Evolutionary conservation across 495 filamentous ascomycete species (phyloP).

Genomic region (Schizothecium vesticola): DNA sequence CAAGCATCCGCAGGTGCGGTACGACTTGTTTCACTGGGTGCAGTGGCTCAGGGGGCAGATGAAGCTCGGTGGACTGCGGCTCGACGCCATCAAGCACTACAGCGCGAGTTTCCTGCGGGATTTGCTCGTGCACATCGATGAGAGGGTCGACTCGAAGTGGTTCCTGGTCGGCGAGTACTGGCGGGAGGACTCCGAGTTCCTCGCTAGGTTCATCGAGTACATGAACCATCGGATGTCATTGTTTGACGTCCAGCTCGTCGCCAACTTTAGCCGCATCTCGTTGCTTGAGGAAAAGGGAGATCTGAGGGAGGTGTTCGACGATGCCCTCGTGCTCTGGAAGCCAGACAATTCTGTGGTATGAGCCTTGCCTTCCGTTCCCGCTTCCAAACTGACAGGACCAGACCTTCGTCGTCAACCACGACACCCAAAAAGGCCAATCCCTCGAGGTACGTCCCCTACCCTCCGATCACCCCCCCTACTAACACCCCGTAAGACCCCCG

Average conservation of each 20-base stretch:
- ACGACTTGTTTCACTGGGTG: constrained; percentile 62
- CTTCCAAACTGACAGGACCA: background rate
- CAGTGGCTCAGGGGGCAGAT: constrained; percentile 58
- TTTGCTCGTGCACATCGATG: constrained; percentile 39
- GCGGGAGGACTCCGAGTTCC: constrained; percentile 51
- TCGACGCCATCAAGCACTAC: constrained; percentile 75
- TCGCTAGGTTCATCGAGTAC: constrained; percentile 53
- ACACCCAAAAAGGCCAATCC: constrained; percentile 36
- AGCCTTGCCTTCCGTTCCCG: background rate
- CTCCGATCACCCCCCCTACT: background rate
- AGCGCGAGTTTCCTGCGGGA: constrained; percentile 56
- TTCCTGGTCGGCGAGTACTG: constrained; percentile 74
- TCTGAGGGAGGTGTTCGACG: constrained; percentile 55
- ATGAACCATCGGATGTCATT: constrained; percentile 55
- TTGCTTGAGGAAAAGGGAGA: constrained; percentile 25
- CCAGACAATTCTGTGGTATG: constrained; percentile 57
- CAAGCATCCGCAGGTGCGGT: constrained; percentile 55
- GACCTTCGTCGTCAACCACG: constrained; percentile 53
- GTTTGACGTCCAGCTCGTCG: constrained; percentile 64
- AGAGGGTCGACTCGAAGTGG: constrained; percentile 45
- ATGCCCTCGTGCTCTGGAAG: constrained; percentile 51
- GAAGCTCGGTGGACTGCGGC: constrained; percentile 59
- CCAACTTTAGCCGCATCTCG: constrained; percentile 56
- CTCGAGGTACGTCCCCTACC: constrained; percentile 17
- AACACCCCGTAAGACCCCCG: constrained; percentile 40